Evolutionary conservation across 192 early-diverging fungal species (phyloP).

Genomic region (Powellomyces hirtus): DNA sequence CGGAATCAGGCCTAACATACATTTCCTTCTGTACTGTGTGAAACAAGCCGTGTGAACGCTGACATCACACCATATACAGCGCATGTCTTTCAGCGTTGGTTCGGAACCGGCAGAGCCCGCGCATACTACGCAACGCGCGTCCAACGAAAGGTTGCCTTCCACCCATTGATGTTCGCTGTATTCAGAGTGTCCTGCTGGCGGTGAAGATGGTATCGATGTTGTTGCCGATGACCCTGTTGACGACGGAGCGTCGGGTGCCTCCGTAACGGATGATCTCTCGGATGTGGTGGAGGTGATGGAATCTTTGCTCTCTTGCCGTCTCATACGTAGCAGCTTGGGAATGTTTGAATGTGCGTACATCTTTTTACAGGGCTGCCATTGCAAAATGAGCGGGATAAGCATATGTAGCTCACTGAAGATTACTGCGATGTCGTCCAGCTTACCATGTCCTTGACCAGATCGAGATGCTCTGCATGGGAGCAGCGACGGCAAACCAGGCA

Average conservation of each 20-base stretch:
- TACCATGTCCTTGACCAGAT: conserved; percentile 26
- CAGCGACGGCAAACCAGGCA: conserved; percentile 23
- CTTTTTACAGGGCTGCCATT: conserved; percentile 19
- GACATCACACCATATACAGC: conserved; percentile 29
- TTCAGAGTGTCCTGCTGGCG: neutral
- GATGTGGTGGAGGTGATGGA: conserved; percentile 1
- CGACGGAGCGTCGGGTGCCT: too few species aligned
- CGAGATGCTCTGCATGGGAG: conserved; percentile 15
- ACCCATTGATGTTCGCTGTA: conserved; percentile 29
- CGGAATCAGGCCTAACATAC: conserved; percentile 17
- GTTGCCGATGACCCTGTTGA: neutral
- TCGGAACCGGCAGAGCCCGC: conserved; percentile 19
- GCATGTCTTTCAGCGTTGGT: conserved; percentile 25
- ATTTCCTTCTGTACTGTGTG: conserved; percentile 16
- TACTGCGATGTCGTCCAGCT: neutral
- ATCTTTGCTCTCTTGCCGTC: conserved; percentile 5
- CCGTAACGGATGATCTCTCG: too few species aligned
- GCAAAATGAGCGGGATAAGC: too few species aligned
- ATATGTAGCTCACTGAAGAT: too few species aligned
- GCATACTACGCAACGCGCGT: conserved; percentile 22
- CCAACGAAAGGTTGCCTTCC: conserved; percentile 27
- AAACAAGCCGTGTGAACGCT: conserved; percentile 24
- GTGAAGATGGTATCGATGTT: neutral
- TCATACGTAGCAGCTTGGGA: conserved; percentile 14
- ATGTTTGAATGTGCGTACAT: conserved; percentile 3